phyloP scores from a whole-genome alignment of 345 rosid species.

The Syzygium oleosum region DNA sequence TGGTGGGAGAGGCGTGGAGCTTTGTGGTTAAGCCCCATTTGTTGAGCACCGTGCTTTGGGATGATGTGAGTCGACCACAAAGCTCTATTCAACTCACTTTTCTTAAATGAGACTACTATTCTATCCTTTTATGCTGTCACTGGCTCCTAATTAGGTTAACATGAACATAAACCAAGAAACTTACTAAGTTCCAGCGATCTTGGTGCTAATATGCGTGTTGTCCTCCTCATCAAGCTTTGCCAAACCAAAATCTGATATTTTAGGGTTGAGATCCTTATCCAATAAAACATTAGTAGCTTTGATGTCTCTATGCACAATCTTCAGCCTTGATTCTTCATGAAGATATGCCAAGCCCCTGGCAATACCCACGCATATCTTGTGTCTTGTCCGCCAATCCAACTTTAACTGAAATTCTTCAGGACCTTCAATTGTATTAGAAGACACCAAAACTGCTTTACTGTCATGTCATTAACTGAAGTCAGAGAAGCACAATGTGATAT shows the following conservation, averaged over 20 bases:
- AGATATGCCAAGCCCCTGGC: constrained; percentile 27
- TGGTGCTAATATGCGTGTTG: constrained; percentile 26
- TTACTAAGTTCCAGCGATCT: constrained; percentile 26
- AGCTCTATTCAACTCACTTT: not conserved
- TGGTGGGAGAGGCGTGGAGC: not conserved
- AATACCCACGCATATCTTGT: constrained; percentile 20
- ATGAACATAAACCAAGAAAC: not conserved
- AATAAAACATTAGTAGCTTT: constrained; percentile 28
- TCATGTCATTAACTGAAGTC: not conserved
- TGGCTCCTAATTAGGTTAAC: not conserved
- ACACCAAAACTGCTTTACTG: not conserved
- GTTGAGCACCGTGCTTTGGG: not conserved
- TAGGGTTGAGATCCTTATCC: constrained; percentile 18
- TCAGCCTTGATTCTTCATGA: constrained; percentile 26
- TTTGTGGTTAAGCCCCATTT: not conserved
- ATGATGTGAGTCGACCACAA: not conserved
- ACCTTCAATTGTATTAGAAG: not conserved
- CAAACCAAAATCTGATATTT: constrained; percentile 33
- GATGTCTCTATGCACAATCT: constrained; percentile 33
- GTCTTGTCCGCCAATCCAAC: constrained; percentile 14
- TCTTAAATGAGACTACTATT: not conserved
- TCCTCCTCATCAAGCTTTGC: constrained; percentile 28
- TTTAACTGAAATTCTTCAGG: constrained; percentile 3
- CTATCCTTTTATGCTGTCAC: not conserved
- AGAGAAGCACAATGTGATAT: not conserved